These are phyloP conservation scores for Puccinia hordei DNA, from an alignment of 1,284 basidiomycete species.

Conservation along the genomic window DNA sequence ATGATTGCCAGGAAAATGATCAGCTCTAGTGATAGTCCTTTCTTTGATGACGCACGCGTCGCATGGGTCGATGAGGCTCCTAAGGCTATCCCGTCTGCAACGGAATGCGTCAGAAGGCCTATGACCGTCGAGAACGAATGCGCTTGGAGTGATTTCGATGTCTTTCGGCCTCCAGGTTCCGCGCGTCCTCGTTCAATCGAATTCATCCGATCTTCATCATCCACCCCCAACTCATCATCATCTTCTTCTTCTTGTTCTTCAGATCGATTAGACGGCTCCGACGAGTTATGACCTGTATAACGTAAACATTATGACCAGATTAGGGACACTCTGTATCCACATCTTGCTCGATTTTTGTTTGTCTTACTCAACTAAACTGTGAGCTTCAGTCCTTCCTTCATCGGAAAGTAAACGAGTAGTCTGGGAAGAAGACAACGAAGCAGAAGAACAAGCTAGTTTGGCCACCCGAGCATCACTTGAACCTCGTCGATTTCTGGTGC, in stretches of 20 bases:
- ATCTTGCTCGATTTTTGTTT: background rate
- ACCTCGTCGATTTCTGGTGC: background rate
- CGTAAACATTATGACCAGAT: background rate
- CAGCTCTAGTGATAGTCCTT: constrained; percentile 65
- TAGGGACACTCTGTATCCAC: background rate
- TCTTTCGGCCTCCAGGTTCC: background rate
- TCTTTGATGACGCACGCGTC: background rate
- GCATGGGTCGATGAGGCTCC: constrained; percentile 66
- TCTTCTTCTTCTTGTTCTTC: background rate
- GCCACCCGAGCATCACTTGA: constrained; percentile 56
- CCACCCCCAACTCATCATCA: background rate
- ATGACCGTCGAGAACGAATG: constrained; percentile 73
- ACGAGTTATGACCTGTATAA: background rate
- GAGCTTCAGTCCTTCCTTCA: constrained; percentile 29
- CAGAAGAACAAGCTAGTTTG: constrained; percentile 51
- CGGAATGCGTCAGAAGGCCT: constrained; percentile 79
- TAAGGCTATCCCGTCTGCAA: constrained; percentile 85
- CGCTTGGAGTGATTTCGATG: background rate
- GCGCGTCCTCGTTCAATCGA: background rate
- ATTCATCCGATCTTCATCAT: background rate
- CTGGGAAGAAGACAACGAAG: constrained; percentile 26
- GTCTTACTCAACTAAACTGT: constrained; percentile 30
- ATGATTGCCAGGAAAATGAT: constrained; percentile 84
- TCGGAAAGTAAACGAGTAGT: constrained; percentile 22
- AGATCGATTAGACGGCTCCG: background rate